Conservation (phyloP, 352 stramenopile genomes). For the Discostella stelligera region DNA sequence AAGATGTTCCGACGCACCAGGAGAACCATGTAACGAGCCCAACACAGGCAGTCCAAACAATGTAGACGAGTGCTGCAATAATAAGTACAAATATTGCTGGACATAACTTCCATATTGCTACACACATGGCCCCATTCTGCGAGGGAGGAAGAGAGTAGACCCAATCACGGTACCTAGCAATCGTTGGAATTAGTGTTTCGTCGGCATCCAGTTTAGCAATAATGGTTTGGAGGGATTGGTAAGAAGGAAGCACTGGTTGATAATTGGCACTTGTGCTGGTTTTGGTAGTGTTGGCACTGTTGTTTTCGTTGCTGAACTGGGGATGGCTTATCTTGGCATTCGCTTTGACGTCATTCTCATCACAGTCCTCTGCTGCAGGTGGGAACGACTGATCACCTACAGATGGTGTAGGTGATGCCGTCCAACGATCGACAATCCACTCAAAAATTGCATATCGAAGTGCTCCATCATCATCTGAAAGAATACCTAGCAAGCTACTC, state of each 20-base stretch:
- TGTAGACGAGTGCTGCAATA: constrained; percentile 4
- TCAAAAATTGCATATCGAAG: constrained; percentile 37
- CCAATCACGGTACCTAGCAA: constrained; percentile 27
- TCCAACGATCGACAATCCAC: constrained; percentile 41
- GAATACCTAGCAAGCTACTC: constrained; percentile 10
- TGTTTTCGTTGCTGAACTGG: not conserved
- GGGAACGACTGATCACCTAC: not conserved
- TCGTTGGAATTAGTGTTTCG: constrained; percentile 38
- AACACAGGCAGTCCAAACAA: not conserved
- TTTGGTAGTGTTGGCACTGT: not conserved
- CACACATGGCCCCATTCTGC: constrained; percentile 18
- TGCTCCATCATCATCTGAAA: constrained; percentile 35
- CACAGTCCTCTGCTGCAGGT: not conserved
- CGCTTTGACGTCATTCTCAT: not conserved
- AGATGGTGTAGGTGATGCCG: constrained; percentile 8
- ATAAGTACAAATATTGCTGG: constrained; percentile 13
- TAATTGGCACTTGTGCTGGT: not conserved
- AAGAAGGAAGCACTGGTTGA: constrained; percentile 16
- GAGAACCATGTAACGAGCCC: not conserved
- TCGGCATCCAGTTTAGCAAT: constrained; percentile 41
- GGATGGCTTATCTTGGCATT: not conserved
- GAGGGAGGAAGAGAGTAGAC: constrained; percentile 34
- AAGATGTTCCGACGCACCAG: not conserved
- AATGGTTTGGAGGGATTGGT: constrained; percentile 28
- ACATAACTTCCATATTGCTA: constrained; percentile 34